phyloP scores from a whole-genome alignment of 2,329 filamentous ascomycete genomes.

The Fusarium sp. region DNA sequence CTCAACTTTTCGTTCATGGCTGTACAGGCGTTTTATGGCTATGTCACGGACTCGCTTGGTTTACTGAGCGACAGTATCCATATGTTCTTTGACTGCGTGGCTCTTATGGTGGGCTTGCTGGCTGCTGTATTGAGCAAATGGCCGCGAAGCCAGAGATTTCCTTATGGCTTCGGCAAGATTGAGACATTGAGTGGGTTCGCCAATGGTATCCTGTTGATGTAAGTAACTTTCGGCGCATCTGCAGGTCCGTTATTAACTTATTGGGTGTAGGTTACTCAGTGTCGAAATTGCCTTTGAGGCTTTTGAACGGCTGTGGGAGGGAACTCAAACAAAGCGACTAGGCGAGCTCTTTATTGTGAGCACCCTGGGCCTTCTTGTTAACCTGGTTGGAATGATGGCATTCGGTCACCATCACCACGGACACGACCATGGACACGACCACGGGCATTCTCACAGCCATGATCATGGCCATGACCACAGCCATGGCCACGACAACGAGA shows the following conservation, averaged over 20 bases:
- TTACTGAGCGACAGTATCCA: constrained; percentile 98
- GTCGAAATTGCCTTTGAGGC: constrained; percentile 97
- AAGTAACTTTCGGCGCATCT: constrained; percentile 44
- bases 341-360: constrained; percentile 91
- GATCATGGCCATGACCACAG: constrained; percentile 47
- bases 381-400: constrained; percentile 88
- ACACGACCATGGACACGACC: constrained; percentile 54
- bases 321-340: constrained; percentile 83
- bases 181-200: constrained; percentile 96
- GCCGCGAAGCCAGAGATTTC: constrained; percentile 88
- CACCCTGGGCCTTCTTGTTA: constrained; percentile 84
- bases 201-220: constrained; percentile 95
- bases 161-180: constrained; percentile 96
- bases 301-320: constrained; percentile 84
- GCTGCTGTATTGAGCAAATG: constrained; percentile 97
- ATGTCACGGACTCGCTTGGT: constrained; percentile 90
- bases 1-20: constrained; percentile 96
- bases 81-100: constrained; percentile 99
- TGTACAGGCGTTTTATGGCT: constrained; percentile 93
- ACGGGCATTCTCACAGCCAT: constrained; percentile 44
- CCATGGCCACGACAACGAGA: constrained; percentile 83
- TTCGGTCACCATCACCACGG: constrained; percentile 75
- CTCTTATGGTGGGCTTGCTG: constrained; percentile 86
- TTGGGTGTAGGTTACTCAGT: constrained; percentile 76
- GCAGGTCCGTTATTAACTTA: constrained; percentile 17